Base-by-base conservation (phyloP, 2,329 filamentous ascomycete genomes). In the Alternaria brassicicola region DNA sequence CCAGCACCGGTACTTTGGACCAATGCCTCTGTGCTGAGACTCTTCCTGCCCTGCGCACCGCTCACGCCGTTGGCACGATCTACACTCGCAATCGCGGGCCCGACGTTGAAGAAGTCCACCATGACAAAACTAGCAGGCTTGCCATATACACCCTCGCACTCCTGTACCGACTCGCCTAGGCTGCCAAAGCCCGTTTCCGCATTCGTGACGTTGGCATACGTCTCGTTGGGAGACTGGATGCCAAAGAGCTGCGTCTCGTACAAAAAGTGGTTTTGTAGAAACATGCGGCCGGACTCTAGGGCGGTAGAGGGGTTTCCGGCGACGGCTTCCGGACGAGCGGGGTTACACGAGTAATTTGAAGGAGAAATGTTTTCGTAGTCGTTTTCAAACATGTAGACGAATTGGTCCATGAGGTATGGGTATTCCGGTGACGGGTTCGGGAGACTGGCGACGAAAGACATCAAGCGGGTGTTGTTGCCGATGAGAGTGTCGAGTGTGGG, bases 251-350 rank as follows among this genome's bases (percentile, higher is more conserved):
- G 72, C 5, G 72, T 77, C 56, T 82, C 79, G 79, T 93, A 88
- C 52, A 89, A 83, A 80, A 95, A 94, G 79, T 95, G 91, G 81
- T 95, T 95, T 80, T 91, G 83, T 9, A 95, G 80, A 25, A 90
- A 86, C 74, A 95, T 83, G 67, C 86, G 83, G 65, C 85, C 85
- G 1, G 82, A 81, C 0, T 80, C 71, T 25, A 90, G 71, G 2
- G 89, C 90, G 1, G 73, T 62, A 4, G 73, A 59, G 1, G 80
- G 69, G 15, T 83, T 69, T 21, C 77, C 74, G 2, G 43, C 43
- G 31, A 88, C 78, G 6, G 76, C 75, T 0, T 82, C 76, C 0
- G 91, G 91, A 0, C 91, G 86, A 70, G 89, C 82, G 4, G 91
- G 82, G 0, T 82, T 84, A 81, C 91, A 95, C 75, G 88, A 88